Conservation (phyloP, 805 yeast species). For the Ogataea methanolica region DNA sequence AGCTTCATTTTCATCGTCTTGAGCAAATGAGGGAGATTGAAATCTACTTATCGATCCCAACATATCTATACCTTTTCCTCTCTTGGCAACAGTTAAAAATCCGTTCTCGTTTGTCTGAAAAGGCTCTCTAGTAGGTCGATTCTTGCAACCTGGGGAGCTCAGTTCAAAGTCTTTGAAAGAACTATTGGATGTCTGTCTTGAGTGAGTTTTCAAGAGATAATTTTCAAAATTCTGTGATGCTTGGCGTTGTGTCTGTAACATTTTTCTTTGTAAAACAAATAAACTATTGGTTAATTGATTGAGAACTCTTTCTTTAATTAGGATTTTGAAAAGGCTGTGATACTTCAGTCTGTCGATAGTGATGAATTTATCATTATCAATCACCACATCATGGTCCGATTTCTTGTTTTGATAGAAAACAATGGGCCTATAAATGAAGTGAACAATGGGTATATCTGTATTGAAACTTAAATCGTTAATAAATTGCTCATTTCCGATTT, state of each 20-base stretch:
- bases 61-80: slow-evolving; percentile 6
- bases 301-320: background rate
- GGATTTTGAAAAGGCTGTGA: slow-evolving; percentile 1
- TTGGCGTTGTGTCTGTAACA: slow-evolving; percentile 1
- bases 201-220: background rate
- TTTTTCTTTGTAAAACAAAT: slow-evolving; percentile 1
- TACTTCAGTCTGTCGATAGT: slow-evolving; percentile 7
- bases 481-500: slow-evolving; percentile 3
- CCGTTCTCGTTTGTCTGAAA: slow-evolving; percentile 1
- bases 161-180: slow-evolving; percentile 5
- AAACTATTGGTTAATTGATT: background rate
- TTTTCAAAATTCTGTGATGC: slow-evolving; percentile 1
- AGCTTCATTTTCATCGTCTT: background rate
- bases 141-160: background rate
- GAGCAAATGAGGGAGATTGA: background rate
- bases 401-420: slow-evolving; percentile 2
- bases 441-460: slow-evolving; percentile 11
- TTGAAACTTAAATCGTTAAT: slow-evolving; percentile 2
- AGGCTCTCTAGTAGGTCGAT: background rate
- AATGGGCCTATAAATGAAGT: slow-evolving; percentile 9
- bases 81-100: background rate
- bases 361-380: slow-evolving; percentile 8
- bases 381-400: background rate
- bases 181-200: background rate
- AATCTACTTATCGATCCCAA: slow-evolving; percentile 5